Percentiles rank a stretch among this genome's conserved stretches.
Conservation (phyloP, 495 filamentous ascomycete genomes). For the Aspergillus olivimuriae region DNA sequence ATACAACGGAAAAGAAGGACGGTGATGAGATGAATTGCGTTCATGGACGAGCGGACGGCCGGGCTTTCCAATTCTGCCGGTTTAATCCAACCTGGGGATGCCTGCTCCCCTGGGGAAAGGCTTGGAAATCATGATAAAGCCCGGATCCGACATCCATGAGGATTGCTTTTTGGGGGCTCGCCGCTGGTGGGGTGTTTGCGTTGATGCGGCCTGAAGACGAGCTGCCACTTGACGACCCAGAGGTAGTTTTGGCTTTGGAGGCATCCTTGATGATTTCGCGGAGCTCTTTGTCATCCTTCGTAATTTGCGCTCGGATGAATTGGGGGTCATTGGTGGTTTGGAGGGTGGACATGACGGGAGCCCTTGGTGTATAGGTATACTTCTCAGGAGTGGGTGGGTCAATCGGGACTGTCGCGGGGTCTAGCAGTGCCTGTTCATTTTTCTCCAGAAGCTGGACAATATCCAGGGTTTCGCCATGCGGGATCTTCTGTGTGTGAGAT, state of each 20-base stretch:
- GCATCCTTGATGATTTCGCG: slow-evolving; percentile 61
- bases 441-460: slow-evolving; percentile 69
- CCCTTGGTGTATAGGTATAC: slow-evolving; percentile 61
- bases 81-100: slow-evolving; percentile 23
- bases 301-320: slow-evolving; percentile 81
- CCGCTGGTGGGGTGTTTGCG: slow-evolving; percentile 15
- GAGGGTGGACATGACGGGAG: slow-evolving; percentile 72
- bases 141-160: slow-evolving; percentile 40
- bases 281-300: slow-evolving; percentile 66
- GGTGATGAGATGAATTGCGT: not conserved
- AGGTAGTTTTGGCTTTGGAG: slow-evolving; percentile 15
- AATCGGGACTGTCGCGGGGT: slow-evolving; percentile 51
- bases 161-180: slow-evolving; percentile 40
- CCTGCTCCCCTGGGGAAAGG: slow-evolving; percentile 20
- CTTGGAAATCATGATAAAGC: slow-evolving; percentile 32
- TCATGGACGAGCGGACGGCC: slow-evolving; percentile 30
- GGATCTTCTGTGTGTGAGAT: slow-evolving; percentile 70
- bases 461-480: slow-evolving; percentile 78
- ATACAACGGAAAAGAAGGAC: slow-evolving; percentile 7
- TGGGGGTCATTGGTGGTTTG: slow-evolving; percentile 44
- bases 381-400: slow-evolving; percentile 45
- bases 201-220: slow-evolving; percentile 18
- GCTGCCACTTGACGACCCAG: slow-evolving; percentile 12
- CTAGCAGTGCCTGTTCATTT: slow-evolving; percentile 55
- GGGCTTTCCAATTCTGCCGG: slow-evolving; percentile 30